Percentiles rank a stretch among this genome's conserved stretches.
phyloP scores from a whole-genome alignment of 768 basidiomycete species.

The Lactifluus pinguis region DNA sequence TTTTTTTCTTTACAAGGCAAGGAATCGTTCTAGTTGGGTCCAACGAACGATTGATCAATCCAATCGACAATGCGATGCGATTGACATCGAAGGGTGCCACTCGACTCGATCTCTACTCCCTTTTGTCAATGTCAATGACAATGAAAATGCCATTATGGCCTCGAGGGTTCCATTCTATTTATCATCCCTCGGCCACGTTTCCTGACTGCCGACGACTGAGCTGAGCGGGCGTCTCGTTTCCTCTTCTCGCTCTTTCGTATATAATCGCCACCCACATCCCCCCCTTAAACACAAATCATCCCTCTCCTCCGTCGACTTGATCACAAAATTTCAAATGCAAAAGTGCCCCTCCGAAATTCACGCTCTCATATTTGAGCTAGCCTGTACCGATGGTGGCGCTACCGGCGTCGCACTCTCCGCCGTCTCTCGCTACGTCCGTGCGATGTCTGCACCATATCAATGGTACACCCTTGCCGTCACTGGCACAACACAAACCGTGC shows the following conservation, averaged over 20 bases:
- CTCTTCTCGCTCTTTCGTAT: background rate
- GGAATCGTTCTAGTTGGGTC: background rate
- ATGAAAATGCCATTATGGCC: too few relatives aligned
- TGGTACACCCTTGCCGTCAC: conserved; percentile 34
- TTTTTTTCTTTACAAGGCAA: background rate
- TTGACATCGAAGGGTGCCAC: too few relatives aligned
- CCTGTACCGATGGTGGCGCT: conserved; percentile 33
- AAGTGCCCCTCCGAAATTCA: conserved; percentile 37
- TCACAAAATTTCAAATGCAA: conserved; percentile 11
- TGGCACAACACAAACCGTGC: conserved; percentile 24
- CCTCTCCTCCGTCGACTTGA: background rate
- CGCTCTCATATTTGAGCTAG: conserved; percentile 35
- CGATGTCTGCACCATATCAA: conserved; percentile 31
- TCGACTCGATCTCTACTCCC: too few relatives aligned
- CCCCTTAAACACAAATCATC: too few relatives aligned
- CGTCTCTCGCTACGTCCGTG: conserved; percentile 34
- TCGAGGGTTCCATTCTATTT: conserved; percentile 6
- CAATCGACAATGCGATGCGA: too few relatives aligned
- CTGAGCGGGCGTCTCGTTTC: background rate
- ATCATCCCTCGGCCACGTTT: background rate
- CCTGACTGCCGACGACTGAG: background rate
- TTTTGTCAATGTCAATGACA: too few relatives aligned
- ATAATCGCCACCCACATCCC: background rate
- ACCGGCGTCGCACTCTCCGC: conserved; percentile 31
- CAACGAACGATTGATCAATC: too few relatives aligned